Percentiles rank a stretch among this genome's conserved stretches.
These are phyloP conservation scores for Sinapis alba DNA, from an alignment of 441 rosid genomes.

Conservation along the genomic window DNA sequence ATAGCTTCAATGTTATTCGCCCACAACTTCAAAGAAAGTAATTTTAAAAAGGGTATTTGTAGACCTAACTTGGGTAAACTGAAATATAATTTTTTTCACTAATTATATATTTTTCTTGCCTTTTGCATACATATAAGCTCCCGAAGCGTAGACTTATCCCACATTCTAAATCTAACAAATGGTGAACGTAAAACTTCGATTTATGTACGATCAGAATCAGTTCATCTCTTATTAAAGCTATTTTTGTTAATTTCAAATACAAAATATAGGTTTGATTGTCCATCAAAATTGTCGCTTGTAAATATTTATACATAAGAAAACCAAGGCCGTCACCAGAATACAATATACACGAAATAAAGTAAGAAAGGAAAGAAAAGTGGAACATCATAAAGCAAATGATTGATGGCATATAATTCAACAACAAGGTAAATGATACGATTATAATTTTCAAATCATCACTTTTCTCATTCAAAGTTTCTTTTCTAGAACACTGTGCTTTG, in stretches of 20 bases:
- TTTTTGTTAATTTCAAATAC: not conserved
- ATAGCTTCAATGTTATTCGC: too few relatives aligned
- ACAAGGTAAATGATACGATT: conserved; percentile 37
- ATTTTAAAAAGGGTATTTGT: too few relatives aligned
- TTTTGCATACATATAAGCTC: too few relatives aligned
- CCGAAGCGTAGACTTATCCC: too few relatives aligned
- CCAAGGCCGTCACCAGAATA: conserved; percentile 18
- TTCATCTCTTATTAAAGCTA: not conserved
- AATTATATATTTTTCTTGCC: too few relatives aligned
- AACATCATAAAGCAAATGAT: conserved; percentile 39
- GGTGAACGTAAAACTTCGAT: not conserved
- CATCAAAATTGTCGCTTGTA: not conserved
- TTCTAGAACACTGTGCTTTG: conserved; percentile 26
- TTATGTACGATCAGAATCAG: not conserved
- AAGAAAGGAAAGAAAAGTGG: conserved; percentile 29
- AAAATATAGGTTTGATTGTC: not conserved
- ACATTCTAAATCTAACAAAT: too few relatives aligned
- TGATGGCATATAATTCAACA: conserved; percentile 40
- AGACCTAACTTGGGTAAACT: too few relatives aligned
- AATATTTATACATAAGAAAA: conserved; percentile 1
- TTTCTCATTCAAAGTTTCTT: conserved; percentile 19
- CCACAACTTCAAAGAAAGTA: too few relatives aligned
- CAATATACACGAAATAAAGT: conserved; percentile 10
- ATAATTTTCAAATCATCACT: conserved; percentile 40
- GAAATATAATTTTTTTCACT: too few relatives aligned